Conservation (phyloP, 1,284 basidiomycete species). For the Rhodotorula sp. region DNA sequence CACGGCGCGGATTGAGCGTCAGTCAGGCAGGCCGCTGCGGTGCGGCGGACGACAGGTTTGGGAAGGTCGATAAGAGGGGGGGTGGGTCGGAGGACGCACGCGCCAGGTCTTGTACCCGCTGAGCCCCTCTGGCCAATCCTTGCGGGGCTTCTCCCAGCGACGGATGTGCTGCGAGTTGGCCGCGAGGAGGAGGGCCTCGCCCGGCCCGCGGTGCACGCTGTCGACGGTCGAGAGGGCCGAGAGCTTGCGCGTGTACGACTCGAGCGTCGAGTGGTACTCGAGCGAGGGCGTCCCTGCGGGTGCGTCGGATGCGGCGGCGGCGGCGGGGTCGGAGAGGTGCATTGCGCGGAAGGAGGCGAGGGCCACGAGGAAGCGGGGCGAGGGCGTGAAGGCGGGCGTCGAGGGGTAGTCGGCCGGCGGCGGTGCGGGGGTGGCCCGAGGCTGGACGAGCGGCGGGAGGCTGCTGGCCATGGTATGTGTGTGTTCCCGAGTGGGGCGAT, state of each 20-base stretch:
- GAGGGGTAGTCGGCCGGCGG: not conserved
- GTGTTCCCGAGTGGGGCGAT: no score
- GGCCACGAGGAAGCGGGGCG: constrained; percentile 13
- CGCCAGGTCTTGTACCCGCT: constrained; percentile 35
- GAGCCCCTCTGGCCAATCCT: constrained; percentile 11
- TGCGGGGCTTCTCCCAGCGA: constrained; percentile 27
- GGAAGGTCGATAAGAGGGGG: not conserved
- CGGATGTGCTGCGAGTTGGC: constrained; percentile 25
- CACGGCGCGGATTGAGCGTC: no score
- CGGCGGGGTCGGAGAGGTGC: constrained; percentile 12
- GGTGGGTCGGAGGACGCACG: constrained; percentile 14
- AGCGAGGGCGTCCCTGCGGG: not conserved
- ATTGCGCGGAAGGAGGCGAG: constrained; percentile 13
- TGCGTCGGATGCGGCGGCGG: not conserved
- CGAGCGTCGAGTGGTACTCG: constrained; percentile 25
- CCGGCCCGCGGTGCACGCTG: not conserved
- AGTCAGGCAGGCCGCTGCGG: not conserved
- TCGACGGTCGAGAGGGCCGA: not conserved
- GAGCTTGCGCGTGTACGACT: constrained; percentile 4
- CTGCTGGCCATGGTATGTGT: no score
- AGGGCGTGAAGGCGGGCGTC: constrained; percentile 5
- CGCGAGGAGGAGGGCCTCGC: constrained; percentile 28
- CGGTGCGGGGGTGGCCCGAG: not conserved
- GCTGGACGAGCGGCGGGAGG: not conserved
- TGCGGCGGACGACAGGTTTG: not conserved